A percentile compares a stretch with the other conserved stretches of the same genome.
These are phyloP conservation scores for Amoebophrya sp. DNA, from an alignment of 169 alveolate genomes.

Conservation along the genomic window DNA sequence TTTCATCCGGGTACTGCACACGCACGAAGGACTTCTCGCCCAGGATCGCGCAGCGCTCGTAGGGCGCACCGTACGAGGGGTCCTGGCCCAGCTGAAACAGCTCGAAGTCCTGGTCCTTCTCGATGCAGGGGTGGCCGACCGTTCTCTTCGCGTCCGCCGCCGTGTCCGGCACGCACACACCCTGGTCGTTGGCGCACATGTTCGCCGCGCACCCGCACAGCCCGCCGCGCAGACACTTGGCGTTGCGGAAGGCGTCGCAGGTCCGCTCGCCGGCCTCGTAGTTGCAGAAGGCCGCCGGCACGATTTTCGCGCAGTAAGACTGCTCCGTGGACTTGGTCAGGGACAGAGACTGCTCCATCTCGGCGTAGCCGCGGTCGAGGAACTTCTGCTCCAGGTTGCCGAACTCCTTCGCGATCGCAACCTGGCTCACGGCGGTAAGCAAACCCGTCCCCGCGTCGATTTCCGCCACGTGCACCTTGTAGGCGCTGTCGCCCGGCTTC, in stretches of 20 bases:
- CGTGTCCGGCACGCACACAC: neutral
- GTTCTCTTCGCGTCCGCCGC: neutral
- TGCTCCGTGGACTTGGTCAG: neutral
- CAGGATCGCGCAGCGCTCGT: neutral
- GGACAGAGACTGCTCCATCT: neutral
- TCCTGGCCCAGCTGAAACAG: neutral
- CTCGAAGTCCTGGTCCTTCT: neutral
- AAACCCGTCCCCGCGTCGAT: neutral
- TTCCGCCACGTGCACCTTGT: neutral
- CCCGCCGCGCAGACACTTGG: neutral
- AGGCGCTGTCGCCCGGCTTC: neutral
- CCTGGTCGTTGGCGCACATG: neutral
- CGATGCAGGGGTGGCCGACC: neutral
- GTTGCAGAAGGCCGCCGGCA: neutral
- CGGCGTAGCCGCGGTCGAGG: neutral
- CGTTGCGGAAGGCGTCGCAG: neutral
- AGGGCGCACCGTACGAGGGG: neutral
- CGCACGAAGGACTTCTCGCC: neutral
- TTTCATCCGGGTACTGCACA: neutral
- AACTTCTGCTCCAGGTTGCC: neutral
- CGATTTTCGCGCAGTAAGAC: neutral
- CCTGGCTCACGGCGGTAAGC: neutral
- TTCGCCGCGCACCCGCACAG: neutral
- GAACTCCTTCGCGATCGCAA: neutral
- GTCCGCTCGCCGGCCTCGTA: neutral